Conservation (phyloP, 768 basidiomycete genomes). For the Mycena sanguinolenta region DNA sequence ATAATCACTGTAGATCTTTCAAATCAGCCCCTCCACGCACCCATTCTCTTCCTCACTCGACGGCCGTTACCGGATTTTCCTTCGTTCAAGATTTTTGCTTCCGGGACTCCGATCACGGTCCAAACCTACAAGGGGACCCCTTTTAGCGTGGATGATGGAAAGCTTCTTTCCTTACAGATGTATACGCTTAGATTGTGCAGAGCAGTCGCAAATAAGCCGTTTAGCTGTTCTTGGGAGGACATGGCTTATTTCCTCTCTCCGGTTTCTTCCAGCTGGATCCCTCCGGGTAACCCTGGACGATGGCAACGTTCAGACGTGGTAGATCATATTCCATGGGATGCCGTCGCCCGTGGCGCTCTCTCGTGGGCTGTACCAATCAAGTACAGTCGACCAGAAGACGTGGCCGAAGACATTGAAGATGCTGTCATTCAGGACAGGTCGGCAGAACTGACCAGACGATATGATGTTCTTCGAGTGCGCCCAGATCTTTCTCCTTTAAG, state of each 20-base stretch:
- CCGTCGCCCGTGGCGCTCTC: conserved; percentile 64
- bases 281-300: conserved; percentile 38
- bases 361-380: conserved; percentile 67
- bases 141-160: conserved; percentile 61
- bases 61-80: conserved; percentile 72
- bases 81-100: conserved; percentile 71
- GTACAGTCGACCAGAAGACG: conserved; percentile 47
- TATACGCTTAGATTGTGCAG: conserved; percentile 78
- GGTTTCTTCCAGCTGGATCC: conserved; percentile 56
- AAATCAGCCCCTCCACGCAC: conserved; percentile 58
- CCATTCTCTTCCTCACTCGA: conserved; percentile 76
- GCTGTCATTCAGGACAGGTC: conserved; percentile 81
- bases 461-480: conserved; percentile 68
- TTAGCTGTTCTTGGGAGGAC: conserved; percentile 65
- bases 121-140: conserved; percentile 62
- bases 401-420: conserved; percentile 66
- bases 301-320: conserved; percentile 43
- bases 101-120: conserved; percentile 59
- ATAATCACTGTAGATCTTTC: conserved; percentile 58
- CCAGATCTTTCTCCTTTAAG: conserved; percentile 81
- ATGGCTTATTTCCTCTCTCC: conserved; percentile 81
- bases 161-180: conserved; percentile 61
- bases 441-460: conserved; percentile 83
- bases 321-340: conserved; percentile 73
- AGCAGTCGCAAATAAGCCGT: conserved; percentile 75